Conservation (phyloP, 164 flowering plant genomes). For the Pachysandra terminalis region DNA sequence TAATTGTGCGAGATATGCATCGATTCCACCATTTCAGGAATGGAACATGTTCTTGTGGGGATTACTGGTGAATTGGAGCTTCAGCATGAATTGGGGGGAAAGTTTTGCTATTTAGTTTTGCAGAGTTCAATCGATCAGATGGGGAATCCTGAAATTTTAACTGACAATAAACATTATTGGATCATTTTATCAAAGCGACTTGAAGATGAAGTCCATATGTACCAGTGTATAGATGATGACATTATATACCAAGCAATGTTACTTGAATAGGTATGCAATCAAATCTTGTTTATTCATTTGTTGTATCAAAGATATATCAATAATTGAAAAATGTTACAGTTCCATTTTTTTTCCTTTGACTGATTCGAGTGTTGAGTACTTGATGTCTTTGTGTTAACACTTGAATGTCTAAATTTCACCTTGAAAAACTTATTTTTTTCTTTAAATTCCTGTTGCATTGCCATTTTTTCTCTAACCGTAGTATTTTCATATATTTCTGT, state of each 20-base stretch:
- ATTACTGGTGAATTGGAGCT: slow-evolving; percentile 61
- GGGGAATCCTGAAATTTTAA: not conserved
- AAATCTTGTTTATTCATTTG: no score
- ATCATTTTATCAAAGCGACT: not conserved
- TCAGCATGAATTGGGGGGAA: not conserved
- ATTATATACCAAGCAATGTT: not conserved
- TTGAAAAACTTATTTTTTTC: no score
- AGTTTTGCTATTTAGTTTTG: not conserved
- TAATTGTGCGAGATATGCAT: slow-evolving; percentile 73
- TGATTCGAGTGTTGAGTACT: no score
- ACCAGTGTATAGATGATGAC: not conserved
- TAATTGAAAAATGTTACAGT: no score
- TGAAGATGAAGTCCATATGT: not conserved
- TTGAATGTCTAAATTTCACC: no score
- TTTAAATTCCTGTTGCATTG: no score
- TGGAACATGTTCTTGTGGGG: slow-evolving; percentile 79
- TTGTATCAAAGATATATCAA: no score
- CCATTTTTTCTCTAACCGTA: no score
- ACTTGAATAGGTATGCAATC: not conserved
- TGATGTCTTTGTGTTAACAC: no score
- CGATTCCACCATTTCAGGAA: slow-evolving; percentile 82
- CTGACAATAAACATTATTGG: not conserved
- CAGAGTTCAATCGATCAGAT: slow-evolving; percentile 2
- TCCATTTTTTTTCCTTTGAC: no score
- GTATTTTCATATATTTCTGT: no score